These are phyloP conservation scores for Leccinum ponderosum DNA, from an alignment of 1,284 basidiomycete genomes.

Conservation along the genomic window DNA sequence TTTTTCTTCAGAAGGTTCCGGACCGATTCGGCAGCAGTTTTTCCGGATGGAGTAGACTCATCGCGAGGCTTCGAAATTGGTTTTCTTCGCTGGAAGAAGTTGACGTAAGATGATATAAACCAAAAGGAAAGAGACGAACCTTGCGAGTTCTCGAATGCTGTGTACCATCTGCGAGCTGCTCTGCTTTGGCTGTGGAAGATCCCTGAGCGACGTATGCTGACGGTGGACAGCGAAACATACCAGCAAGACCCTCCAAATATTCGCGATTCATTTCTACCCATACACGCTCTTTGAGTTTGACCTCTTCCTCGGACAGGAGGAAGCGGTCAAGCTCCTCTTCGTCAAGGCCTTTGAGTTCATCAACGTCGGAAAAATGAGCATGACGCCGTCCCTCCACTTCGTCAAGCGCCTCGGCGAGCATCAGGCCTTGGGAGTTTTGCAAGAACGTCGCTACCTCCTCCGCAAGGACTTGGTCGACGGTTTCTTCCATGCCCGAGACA, in stretches of 20 bases:
- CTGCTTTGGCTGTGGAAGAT: slow-evolving; percentile 62
- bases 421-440: slow-evolving; percentile 53
- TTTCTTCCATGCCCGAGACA: slow-evolving; percentile 39
- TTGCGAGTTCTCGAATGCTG: slow-evolving; percentile 64
- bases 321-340: slow-evolving; percentile 92
- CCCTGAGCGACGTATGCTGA: slow-evolving; percentile 43
- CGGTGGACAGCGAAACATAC: slow-evolving; percentile 44
- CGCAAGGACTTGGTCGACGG: slow-evolving; percentile 54
- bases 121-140: slow-evolving; percentile 56
- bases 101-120: slow-evolving; percentile 8
- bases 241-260: slow-evolving; percentile 88
- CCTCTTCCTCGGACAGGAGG: slow-evolving; percentile 84
- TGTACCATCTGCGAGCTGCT: slow-evolving; percentile 50
- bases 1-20: slow-evolving; percentile 80
- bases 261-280: slow-evolving; percentile 98
- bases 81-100: slow-evolving; percentile 59
- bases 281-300: slow-evolving; percentile 88
- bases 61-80: slow-evolving; percentile 69
- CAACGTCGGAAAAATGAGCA: slow-evolving; percentile 50
- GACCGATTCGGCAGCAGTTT: slow-evolving; percentile 79
- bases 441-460: slow-evolving; percentile 69
- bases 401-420: slow-evolving; percentile 58
- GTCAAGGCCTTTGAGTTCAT: slow-evolving; percentile 80
- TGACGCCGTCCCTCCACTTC: slow-evolving; percentile 62
- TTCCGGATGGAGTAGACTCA: slow-evolving; percentile 68